Conservation (phyloP, 2,329 filamentous ascomycete genomes). For the Corinectria fuckeliana region DNA sequence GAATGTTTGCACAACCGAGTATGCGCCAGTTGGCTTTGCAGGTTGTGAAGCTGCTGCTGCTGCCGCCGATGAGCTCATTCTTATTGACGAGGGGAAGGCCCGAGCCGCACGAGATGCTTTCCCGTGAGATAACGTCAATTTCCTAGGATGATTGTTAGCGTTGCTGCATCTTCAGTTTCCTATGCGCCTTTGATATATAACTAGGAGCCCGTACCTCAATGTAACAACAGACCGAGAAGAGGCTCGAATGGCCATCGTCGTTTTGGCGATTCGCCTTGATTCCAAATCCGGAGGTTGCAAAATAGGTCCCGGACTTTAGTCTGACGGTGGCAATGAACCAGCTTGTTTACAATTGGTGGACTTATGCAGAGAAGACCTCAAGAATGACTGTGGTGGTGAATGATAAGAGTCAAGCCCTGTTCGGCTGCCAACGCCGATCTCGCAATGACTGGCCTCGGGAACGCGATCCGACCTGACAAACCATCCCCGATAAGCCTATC, state of each 20-base stretch:
- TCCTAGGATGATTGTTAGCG: constrained; percentile 14
- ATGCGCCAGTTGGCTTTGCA: constrained; percentile 25
- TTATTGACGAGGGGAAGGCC: not conserved
- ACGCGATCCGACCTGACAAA: constrained; percentile 6
- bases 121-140: not conserved
- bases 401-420: not conserved
- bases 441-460: not conserved
- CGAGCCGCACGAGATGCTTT: not conserved
- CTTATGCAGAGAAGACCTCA: not conserved
- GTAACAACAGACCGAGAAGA: not conserved
- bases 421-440: not conserved
- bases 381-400: not conserved
- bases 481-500: constrained; percentile 11
- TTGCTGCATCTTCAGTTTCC: not conserved
- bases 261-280: not conserved
- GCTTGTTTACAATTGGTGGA: not conserved
- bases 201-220: not conserved
- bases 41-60: not conserved
- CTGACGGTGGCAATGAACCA: not conserved
- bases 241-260: not conserved
- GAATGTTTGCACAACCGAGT: constrained; percentile 33
- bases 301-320: not conserved
- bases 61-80: constrained; percentile 24
- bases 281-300: not conserved
- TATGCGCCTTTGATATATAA: no score